phyloP scores from a whole-genome alignment of 805 yeast genomes.

The Komagataella pseudopastoris region DNA sequence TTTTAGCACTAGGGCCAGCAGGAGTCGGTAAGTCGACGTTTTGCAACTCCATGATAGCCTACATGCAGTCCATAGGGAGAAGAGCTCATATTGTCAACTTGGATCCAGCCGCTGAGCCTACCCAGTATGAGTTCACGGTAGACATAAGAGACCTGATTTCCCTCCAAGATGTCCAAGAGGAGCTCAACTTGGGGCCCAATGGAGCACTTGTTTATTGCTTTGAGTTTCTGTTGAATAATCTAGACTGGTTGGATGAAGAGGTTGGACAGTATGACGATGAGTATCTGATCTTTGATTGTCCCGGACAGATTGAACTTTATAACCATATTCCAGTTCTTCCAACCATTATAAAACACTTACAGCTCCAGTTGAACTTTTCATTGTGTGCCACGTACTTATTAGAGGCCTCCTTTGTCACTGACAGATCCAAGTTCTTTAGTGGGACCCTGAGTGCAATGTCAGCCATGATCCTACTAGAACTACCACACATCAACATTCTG shows the following conservation, averaged over 20 bases:
- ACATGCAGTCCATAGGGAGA: slow-evolving; percentile 84
- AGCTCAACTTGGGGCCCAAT: slow-evolving; percentile 84
- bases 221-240: slow-evolving; percentile 75
- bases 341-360: slow-evolving; percentile 73
- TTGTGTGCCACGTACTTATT: slow-evolving; percentile 85
- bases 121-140: slow-evolving; percentile 80
- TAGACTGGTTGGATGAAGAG: slow-evolving; percentile 97
- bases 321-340: slow-evolving; percentile 93
- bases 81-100: slow-evolving; percentile 89
- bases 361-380: slow-evolving; percentile 66
- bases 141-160: slow-evolving; percentile 88
- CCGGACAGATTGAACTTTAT: slow-evolving; percentile 92
- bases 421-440: slow-evolving; percentile 81
- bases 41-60: slow-evolving; percentile 74
- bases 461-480: slow-evolving; percentile 89
- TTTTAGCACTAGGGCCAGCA: slow-evolving; percentile 90
- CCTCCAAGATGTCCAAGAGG: slow-evolving; percentile 91
- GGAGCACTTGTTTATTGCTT: slow-evolving; percentile 92
- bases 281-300: slow-evolving; percentile 88
- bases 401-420: slow-evolving; percentile 91
- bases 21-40: slow-evolving; percentile 95
- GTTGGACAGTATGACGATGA: slow-evolving; percentile 94
- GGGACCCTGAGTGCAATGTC: slow-evolving; percentile 97
- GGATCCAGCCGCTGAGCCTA: slow-evolving; percentile 96
- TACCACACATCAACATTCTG: slow-evolving; percentile 87